Evolutionary conservation across 441 rosid species (phyloP), one percentile per base, ranked within the genome.

Genomic region (Metrosideros polymorpha): DNA sequence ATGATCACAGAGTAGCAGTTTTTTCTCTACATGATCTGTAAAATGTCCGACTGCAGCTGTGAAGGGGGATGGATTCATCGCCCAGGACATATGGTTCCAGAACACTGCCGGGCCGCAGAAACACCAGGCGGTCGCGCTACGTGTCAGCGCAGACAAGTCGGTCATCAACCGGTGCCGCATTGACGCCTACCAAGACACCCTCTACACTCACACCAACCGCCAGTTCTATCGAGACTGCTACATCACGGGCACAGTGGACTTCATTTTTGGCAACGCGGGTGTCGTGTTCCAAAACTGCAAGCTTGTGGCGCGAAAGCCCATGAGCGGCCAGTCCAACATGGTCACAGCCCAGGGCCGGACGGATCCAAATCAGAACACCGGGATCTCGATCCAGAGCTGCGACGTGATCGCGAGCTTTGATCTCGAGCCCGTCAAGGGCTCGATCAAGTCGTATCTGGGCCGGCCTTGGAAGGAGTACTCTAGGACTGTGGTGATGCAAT

Each of bases 61-160:
- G 4, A 91, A 89, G 43, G 97, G 96, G 2, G 97, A 96, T 53
- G 97, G 96, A 82, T 96, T 94, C 59, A 93, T 95, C 86, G 98
- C 97, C 19, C 98, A 95, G 89, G 98, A 93, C 87, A 88, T 95
- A 24, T 83, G 95, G 92, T 91, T 96, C 88, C 93, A 92, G 57
- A 96, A 96, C 93, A 94, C 97, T 17, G 96, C 96, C 6, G 96
- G 98, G 35, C 92, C 98, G 7, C 83, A 84, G 30, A 96, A 95
- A 86, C 94, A 94, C 66, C 98, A 95, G 63, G 96, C 98, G 0
- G 98, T 94, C 5, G 97, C 97, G 5, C 94, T 95, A 12, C 94
- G 93, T 0, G 97, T 95, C 9, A 90, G 94, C 6, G 97, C 94
- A 1, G 97, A 96, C 85, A 92, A 89, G 83, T 85, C 95, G 0